Evolutionary conservation across 129 eudicot species (phyloP).

Genomic region (Deinandra increscens): DNA sequence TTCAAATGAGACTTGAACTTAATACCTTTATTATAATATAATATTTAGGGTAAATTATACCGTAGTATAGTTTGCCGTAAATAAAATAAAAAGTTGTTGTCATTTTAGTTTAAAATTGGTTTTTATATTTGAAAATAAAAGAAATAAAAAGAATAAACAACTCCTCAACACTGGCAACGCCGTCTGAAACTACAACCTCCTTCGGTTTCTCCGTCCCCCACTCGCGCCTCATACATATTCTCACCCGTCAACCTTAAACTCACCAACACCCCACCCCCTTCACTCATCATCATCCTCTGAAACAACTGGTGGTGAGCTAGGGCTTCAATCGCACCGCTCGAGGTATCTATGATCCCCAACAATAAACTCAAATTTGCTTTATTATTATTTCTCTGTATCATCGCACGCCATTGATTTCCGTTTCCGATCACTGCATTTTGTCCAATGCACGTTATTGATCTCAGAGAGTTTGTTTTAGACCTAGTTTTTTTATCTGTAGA

Average conservation of each 20-base stretch:
- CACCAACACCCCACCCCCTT: not conserved
- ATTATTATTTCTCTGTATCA: not conserved
- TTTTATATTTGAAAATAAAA: not conserved
- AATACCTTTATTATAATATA: no score
- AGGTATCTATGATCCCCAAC: conserved; percentile 17
- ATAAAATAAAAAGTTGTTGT: no score
- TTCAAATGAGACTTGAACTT: no score
- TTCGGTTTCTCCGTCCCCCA: conserved; percentile 9
- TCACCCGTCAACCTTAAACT: not conserved
- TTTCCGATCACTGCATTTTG: no score
- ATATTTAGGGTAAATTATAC: no score
- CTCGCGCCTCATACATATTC: not conserved
- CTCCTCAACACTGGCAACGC: not conserved
- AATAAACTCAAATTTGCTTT: not conserved
- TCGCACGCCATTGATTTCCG: not conserved
- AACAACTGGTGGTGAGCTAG: not conserved
- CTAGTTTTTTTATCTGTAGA: no score
- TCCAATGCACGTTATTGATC: not conserved
- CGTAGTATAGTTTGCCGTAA: no score
- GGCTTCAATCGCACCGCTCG: not conserved
- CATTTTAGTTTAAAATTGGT: no score
- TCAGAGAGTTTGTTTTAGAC: not conserved
- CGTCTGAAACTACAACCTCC: conserved; percentile 17
- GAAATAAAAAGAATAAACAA: not conserved
- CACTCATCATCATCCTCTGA: not conserved